Evolutionary conservation across 2,329 filamentous ascomycete species (phyloP), one percentile per base, ranked within the genome.

Genomic region (Dactylellina haptotyla): DNA sequence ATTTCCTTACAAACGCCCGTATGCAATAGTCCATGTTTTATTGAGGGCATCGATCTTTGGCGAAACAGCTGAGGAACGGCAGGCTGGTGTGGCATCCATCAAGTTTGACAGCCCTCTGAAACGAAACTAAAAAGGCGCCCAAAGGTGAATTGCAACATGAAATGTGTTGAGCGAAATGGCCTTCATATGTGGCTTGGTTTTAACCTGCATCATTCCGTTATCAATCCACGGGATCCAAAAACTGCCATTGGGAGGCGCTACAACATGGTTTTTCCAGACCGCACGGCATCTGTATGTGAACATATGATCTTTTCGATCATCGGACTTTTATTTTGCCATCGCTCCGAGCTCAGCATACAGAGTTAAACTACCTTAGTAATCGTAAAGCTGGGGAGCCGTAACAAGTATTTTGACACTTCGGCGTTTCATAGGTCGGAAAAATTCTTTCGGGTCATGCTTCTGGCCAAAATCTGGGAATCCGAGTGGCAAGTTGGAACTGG

Each of bases 11-110:
- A 43, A 32, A 48, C 32, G 9, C 46, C 32, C 16, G 41, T 20
- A 37, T 67, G 51, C 53, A 67, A 59, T 67, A 67, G 43, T 18
- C 28, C 3, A 16, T 43, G 51, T 26, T 9, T 43, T 51, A 58
- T 12, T 43, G 26, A 32, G 32, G 16, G 5, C 34, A 18, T 50
- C 28, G 25, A 39, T 20, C 43, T 51, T 65, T 53, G 48, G 26
- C 28, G 48, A 34, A 50, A 9, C 20, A 39, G 10, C 30, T 53
- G 64, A 67, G 26, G 16, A 61, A 61, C 54, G 64, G 64, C 46
- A 69, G 46, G 28, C 14, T 45, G 54, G 64, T 69, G 64, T 69
- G 64, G 56, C 64, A 69, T 26, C 56, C 46, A 46, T 61, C 39
- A 25, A n/a, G 3, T 34, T 57, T 46, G n/a, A 34, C 23, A 20